phyloP scores from a whole-genome alignment of 495 filamentous ascomycete genomes.

The Neurospora intermedia region DNA sequence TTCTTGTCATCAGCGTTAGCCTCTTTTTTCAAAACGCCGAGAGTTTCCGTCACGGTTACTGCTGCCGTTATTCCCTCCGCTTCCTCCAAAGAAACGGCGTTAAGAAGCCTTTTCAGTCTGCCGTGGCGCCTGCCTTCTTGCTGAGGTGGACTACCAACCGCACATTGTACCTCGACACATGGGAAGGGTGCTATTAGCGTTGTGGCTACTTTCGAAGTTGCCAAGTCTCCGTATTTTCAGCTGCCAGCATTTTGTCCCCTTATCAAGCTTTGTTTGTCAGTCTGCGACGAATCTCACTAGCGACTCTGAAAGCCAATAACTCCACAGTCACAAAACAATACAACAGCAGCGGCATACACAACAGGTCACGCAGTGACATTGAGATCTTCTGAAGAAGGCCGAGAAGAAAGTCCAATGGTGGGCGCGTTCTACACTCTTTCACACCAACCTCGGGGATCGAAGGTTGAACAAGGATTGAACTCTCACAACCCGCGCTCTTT shows the following conservation, averaged over 20 bases:
- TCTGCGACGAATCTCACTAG: neutral
- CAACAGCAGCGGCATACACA: neutral
- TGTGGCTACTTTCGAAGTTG: neutral
- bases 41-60: neutral
- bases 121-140: neutral
- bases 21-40: neutral
- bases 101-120: neutral
- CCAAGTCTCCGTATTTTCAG: neutral
- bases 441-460: constrained; percentile 6
- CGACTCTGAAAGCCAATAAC: neutral
- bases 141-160: neutral
- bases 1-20: neutral
- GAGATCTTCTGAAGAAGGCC: neutral
- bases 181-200: neutral
- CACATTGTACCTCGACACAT: neutral
- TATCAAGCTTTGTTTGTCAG: neutral
- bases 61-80: neutral
- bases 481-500: constrained; percentile 9
- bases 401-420: neutral
- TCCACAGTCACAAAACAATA: neutral
- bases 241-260: neutral
- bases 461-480: neutral
- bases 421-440: neutral
- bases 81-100: neutral
- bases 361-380: neutral